phyloP scores from a whole-genome alignment of 2,329 filamentous ascomycete genomes.

The Diaporthe eres region DNA sequence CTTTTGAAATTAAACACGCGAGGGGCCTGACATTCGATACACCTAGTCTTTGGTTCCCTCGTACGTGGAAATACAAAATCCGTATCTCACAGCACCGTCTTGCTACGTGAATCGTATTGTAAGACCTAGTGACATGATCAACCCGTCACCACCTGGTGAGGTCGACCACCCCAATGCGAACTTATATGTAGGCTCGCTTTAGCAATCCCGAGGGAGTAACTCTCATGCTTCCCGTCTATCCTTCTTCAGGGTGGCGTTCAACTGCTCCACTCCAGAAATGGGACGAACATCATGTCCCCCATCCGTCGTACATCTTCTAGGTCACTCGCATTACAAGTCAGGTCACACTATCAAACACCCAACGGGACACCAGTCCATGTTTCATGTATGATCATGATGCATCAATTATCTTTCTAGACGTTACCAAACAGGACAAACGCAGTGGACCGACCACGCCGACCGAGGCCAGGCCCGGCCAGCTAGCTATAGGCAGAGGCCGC shows the following conservation, averaged over 20 bases:
- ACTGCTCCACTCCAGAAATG: not conserved
- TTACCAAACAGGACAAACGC: not conserved
- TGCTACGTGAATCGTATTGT: too few relatives aligned
- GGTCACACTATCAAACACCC: too few relatives aligned
- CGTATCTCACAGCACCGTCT: not conserved
- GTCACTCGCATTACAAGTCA: not conserved
- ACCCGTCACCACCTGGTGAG: too few relatives aligned
- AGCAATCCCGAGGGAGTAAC: too few relatives aligned
- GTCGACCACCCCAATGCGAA: too few relatives aligned
- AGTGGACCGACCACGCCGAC: not conserved
- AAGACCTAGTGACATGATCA: not conserved
- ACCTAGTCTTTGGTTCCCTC: not conserved
- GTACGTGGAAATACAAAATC: not conserved
- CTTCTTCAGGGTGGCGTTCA: not conserved
- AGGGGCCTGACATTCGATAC: not conserved
- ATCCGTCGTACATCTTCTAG: not conserved
- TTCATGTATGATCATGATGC: slow-evolving; percentile 24
- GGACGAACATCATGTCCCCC: not conserved
- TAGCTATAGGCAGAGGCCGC: not conserved
- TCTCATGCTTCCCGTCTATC: not conserved
- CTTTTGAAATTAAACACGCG: slow-evolving; percentile 6
- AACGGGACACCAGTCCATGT: not conserved
- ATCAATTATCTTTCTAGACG: slow-evolving; percentile 37
- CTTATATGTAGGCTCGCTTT: too few relatives aligned
- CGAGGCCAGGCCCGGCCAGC: not conserved